Evolutionary conservation across 176 grass and related monocot genomes (phyloP).

Genomic region (Hsuehochloa calcarea): DNA sequence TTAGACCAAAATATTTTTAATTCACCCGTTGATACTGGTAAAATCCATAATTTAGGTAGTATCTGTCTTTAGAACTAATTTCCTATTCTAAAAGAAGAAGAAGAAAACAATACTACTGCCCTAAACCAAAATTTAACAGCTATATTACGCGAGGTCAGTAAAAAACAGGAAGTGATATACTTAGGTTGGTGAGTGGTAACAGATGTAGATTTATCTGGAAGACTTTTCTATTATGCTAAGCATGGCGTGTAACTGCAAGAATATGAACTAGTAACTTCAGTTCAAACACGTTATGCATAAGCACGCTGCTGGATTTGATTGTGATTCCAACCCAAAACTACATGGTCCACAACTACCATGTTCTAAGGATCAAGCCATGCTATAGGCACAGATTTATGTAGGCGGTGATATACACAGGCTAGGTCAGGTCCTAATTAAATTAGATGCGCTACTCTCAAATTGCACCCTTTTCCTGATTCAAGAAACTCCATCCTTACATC

Average conservation of each 20-base stretch:
- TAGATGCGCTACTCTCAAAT: neutral
- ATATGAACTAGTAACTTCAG: slow-evolving; percentile 4
- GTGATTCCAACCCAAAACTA: slow-evolving; percentile 10
- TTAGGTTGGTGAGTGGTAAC: neutral
- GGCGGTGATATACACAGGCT: neutral
- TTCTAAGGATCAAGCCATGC: neutral
- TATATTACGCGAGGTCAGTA: neutral
- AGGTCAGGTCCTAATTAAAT: neutral
- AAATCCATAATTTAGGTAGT: neutral
- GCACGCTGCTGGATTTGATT: neutral
- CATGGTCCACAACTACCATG: neutral
- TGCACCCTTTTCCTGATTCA: neutral
- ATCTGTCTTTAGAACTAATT: neutral
- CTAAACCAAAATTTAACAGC: slow-evolving; percentile 10
- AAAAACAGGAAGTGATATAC: neutral
- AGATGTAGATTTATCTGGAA: neutral
- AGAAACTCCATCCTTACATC: neutral
- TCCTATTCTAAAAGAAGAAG: neutral
- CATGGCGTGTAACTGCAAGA: slow-evolving; percentile 1
- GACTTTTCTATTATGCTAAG: neutral
- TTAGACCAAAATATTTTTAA: neutral
- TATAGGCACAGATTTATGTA: neutral
- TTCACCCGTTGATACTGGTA: neutral
- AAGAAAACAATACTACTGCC: neutral
- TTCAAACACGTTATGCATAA: slow-evolving; percentile 2